These are phyloP conservation scores for Aspergillus clavatus DNA, from an alignment of 2,329 filamentous ascomycete species.

Conservation along the genomic window DNA sequence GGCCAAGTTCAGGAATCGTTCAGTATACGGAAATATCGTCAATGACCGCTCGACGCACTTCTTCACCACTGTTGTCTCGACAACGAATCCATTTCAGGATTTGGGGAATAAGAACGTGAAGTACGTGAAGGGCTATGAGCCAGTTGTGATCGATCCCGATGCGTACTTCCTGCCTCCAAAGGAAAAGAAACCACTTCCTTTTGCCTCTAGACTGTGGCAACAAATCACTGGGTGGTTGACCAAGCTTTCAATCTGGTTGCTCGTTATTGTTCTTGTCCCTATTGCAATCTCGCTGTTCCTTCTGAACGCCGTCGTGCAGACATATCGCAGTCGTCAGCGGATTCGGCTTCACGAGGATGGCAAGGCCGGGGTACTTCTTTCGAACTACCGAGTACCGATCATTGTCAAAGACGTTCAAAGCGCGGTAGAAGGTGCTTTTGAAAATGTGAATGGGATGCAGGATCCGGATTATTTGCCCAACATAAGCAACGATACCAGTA, in stretches of 20 bases:
- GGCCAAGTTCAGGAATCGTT: constrained; percentile 67
- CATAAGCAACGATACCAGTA: constrained; percentile 41
- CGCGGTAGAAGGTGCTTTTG: constrained; percentile 72
- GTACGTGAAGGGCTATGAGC: constrained; percentile 67
- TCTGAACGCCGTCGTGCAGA: constrained; percentile 71
- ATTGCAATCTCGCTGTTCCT: constrained; percentile 68
- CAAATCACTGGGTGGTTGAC: constrained; percentile 40
- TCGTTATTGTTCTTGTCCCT: constrained; percentile 67
- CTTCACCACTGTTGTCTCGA: constrained; percentile 75
- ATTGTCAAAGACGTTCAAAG: constrained; percentile 70
- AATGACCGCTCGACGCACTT: constrained; percentile 80
- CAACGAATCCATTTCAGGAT: constrained; percentile 71
- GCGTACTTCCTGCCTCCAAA: constrained; percentile 27
- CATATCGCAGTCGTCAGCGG: constrained; percentile 65
- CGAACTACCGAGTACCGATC: constrained; percentile 70
- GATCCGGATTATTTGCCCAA: constrained; percentile 65
- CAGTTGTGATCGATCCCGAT: constrained; percentile 64
- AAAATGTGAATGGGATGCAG: constrained; percentile 64
- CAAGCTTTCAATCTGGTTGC: constrained; percentile 58
- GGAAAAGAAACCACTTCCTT: constrained; percentile 11
- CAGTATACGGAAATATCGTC: constrained; percentile 77
- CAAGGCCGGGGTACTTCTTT: constrained; percentile 60
- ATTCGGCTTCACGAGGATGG: constrained; percentile 72
- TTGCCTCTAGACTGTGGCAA: constrained; percentile 33
- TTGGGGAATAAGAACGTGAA: constrained; percentile 64